Evolutionary conservation across 371 early-diverging fungal genomes (phyloP).

Genomic region (Mortierella sp.): DNA sequence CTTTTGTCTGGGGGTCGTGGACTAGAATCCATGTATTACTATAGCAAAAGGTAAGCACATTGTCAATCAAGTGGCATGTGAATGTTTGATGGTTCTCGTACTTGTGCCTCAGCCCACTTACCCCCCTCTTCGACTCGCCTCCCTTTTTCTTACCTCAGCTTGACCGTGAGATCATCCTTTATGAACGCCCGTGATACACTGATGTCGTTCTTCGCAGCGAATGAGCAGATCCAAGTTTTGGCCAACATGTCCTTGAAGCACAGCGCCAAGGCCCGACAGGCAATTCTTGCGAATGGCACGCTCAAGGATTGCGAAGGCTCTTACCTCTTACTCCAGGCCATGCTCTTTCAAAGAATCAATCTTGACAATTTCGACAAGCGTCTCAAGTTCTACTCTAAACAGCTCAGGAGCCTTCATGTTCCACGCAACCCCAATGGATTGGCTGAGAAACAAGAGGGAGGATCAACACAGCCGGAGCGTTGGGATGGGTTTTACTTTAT

Average conservation of each 20-base stretch:
- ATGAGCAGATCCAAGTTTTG: conserved; percentile 36
- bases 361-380: conserved; percentile 64
- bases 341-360: conserved; percentile 75
- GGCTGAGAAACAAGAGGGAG: neutral
- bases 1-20: conserved; percentile 49
- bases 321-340: conserved; percentile 68
- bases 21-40: conserved; percentile 52
- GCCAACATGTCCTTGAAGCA: conserved; percentile 27
- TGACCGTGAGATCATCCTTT: conserved; percentile 54
- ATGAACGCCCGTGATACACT: conserved; percentile 55
- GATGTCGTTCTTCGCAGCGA: conserved; percentile 51
- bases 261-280: conserved; percentile 28
- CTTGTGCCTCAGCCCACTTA: neutral
- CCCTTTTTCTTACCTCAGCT: conserved; percentile 20
- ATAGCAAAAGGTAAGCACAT: conserved; percentile 51
- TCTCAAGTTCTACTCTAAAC: conserved; percentile 30
- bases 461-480: conserved; percentile 8
- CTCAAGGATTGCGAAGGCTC: conserved; percentile 55
- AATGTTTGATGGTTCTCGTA: neutral
- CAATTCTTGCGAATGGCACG: conserved; percentile 15
- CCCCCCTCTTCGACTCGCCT: neutral
- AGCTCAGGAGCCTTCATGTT: conserved; percentile 22
- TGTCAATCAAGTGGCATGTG: neutral
- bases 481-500: conserved; percentile 65
- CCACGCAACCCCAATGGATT: neutral